Evolutionary conservation across 345 rosid species (phyloP).

Genomic region (Rhizophora apiculata): DNA sequence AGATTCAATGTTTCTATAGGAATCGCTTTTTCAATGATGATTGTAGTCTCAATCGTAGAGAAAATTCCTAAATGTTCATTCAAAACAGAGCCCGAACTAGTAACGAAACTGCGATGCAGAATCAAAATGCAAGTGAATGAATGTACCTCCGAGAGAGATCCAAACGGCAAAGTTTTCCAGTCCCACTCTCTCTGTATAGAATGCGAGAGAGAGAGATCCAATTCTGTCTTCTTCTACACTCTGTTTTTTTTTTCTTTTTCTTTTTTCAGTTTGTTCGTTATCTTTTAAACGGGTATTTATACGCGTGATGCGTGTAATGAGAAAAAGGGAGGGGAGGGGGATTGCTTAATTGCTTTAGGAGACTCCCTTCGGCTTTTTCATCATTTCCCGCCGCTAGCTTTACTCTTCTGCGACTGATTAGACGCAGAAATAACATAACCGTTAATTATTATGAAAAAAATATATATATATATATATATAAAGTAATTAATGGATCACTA

Average conservation of each 20-base stretch:
- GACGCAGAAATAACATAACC: too few species aligned
- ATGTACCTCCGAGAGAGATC: conserved; percentile 16
- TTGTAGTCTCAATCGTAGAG: too few species aligned
- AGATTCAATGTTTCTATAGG: too few species aligned
- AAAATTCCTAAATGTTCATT: too few species aligned
- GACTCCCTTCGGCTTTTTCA: conserved; percentile 1
- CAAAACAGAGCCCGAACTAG: neutral
- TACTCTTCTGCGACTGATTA: conserved; percentile 27
- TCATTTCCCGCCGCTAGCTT: conserved; percentile 58
- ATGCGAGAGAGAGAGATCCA: conserved; percentile 19
- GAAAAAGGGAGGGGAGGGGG: conserved; percentile 3
- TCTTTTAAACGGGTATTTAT: conserved; percentile 6
- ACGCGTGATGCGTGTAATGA: conserved; percentile 12
- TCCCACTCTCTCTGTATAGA: conserved; percentile 14
- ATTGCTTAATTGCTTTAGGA: conserved; percentile 17
- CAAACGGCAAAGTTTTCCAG: conserved; percentile 12
- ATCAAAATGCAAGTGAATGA: neutral
- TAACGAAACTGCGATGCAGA: too few species aligned
- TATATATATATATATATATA: too few species aligned
- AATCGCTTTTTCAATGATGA: too few species aligned
- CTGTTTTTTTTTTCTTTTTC: neutral
- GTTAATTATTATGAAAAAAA: too few species aligned
- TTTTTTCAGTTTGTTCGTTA: neutral
- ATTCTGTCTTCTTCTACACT: conserved; percentile 7
- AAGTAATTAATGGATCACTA: too few species aligned